Conservation (phyloP, 2,329 filamentous ascomycete genomes). For the Sporothrix sp. region DNA sequence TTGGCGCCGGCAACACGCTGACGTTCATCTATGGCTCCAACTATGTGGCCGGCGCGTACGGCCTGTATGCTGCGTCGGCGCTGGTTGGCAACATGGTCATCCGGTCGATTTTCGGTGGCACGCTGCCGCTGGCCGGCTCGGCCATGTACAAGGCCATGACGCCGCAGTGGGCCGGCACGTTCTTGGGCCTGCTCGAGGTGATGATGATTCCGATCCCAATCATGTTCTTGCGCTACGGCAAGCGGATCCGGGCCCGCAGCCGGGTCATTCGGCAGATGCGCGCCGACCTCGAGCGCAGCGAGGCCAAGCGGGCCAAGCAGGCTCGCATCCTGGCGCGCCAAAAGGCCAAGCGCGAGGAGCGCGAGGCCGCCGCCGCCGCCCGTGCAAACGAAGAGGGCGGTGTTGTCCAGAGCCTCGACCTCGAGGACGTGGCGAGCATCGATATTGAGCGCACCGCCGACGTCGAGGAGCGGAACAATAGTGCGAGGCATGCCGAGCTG, state of each 20-base stretch:
- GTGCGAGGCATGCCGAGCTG: neutral
- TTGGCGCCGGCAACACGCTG: conserved; percentile 62
- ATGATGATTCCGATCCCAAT: conserved; percentile 65
- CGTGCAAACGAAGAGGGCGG: neutral
- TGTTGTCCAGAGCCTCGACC: neutral
- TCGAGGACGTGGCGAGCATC: neutral
- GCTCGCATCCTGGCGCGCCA: conserved; percentile 15
- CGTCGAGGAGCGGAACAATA: neutral
- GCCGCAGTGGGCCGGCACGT: conserved; percentile 63
- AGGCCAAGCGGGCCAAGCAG: conserved; percentile 21
- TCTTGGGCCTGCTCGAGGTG: conserved; percentile 61
- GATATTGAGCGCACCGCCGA: conserved; percentile 11
- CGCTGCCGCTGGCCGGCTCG: conserved; percentile 60
- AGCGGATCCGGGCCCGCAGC: conserved; percentile 37
- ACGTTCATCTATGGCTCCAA: conserved; percentile 73
- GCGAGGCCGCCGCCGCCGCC: neutral
- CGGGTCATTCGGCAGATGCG: conserved; percentile 34
- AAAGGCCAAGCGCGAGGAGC: conserved; percentile 6
- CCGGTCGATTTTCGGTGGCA: conserved; percentile 57
- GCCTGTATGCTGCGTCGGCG: conserved; percentile 66
- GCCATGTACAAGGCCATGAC: conserved; percentile 59
- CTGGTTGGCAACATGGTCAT: conserved; percentile 67
- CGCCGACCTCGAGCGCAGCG: conserved; percentile 28
- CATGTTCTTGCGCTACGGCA: conserved; percentile 55
- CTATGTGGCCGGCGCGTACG: conserved; percentile 66